Evolutionary conservation across 495 filamentous ascomycete species (phyloP).

Genomic region (Alectoria sarmentosa): DNA sequence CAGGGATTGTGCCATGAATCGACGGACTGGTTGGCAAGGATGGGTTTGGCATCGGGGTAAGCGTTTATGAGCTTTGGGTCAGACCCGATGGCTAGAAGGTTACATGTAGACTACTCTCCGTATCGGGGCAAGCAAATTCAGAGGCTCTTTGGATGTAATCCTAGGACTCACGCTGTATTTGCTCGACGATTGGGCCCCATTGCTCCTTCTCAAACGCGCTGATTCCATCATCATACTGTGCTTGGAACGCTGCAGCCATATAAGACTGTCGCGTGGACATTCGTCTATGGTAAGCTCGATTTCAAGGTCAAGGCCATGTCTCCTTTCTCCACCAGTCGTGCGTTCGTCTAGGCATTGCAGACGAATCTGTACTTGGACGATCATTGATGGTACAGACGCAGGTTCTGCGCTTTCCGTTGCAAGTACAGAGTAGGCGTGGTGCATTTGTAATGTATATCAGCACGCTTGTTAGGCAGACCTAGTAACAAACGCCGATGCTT

Average conservation of each 20-base stretch:
- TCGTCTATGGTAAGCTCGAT: constrained; percentile 30
- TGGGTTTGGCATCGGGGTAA: constrained; percentile 25
- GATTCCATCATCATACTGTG: constrained; percentile 56
- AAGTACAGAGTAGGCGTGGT: too few relatives aligned
- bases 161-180: too few relatives aligned
- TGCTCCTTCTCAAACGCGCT: constrained; percentile 45
- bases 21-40: constrained; percentile 23
- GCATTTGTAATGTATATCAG: too few relatives aligned
- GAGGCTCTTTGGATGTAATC: too few relatives aligned
- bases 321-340: not conserved
- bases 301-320: constrained; percentile 11
- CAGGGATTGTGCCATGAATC: constrained; percentile 21
- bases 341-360: constrained; percentile 10
- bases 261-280: constrained; percentile 51
- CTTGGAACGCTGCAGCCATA: constrained; percentile 60
- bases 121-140: constrained; percentile 21
- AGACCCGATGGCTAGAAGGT: constrained; percentile 60
- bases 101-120: constrained; percentile 47
- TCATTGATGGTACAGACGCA: constrained; percentile 4
- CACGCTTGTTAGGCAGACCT: too few relatives aligned
- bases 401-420: too few relatives aligned
- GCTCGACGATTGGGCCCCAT: too few relatives aligned
- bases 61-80: constrained; percentile 60
- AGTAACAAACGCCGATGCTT: too few relatives aligned
- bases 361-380: constrained; percentile 18